These are phyloP conservation scores for Pleodorina starrii DNA, from an alignment of 139 green algal species.

Conservation along the genomic window DNA sequence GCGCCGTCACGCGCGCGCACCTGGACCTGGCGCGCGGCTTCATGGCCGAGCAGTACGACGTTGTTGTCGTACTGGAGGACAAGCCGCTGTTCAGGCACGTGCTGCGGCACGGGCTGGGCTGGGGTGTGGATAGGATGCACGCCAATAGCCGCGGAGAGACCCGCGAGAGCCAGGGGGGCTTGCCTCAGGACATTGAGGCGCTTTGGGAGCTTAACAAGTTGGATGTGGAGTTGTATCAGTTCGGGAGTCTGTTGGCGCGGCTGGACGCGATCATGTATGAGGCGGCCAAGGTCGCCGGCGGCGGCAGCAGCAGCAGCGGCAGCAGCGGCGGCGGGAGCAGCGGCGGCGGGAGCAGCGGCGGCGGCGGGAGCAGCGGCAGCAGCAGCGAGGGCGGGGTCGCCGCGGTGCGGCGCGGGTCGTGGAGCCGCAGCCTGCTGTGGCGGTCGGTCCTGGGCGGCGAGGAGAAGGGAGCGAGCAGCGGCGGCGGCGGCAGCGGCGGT, in stretches of 20 bases:
- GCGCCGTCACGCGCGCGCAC: background rate
- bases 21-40: background rate
- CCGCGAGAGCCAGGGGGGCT: background rate
- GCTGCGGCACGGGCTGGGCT: constrained; percentile 22
- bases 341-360: background rate
- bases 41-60: constrained; percentile 25
- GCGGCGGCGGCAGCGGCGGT: background rate
- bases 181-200: background rate
- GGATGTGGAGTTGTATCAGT: background rate
- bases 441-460: background rate
- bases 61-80: constrained; percentile 45
- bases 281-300: background rate
- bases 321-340: background rate
- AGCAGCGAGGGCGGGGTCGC: background rate
- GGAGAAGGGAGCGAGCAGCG: background rate
- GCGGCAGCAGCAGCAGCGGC: background rate
- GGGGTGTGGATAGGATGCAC: background rate
- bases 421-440: no score
- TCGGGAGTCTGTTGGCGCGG: background rate
- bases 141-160: background rate
- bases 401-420: background rate
- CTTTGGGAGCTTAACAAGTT: background rate
- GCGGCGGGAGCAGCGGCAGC: background rate
- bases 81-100: no score
- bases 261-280: constrained; percentile 20